Conservation (phyloP, 371 early-diverging fungal species). For the Lichtheimia ramosa region DNA sequence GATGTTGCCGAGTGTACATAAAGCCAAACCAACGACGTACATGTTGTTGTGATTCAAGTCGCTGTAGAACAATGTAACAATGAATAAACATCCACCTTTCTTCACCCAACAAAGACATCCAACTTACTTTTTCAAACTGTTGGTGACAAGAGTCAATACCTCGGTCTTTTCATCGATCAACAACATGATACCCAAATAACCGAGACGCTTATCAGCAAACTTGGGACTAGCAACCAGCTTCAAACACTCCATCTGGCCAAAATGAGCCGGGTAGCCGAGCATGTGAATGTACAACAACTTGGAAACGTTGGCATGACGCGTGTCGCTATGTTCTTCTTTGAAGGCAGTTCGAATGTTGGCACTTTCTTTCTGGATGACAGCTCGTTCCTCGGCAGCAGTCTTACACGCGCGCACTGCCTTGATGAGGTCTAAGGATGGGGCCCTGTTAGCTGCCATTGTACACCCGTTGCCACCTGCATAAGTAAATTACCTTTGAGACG, state of each 20-base stretch:
- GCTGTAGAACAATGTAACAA: conserved; percentile 37
- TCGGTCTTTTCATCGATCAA: conserved; percentile 97
- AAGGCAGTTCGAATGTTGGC: conserved; percentile 95
- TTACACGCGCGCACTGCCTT: conserved; percentile 94
- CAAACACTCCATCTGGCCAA: conserved; percentile 98
- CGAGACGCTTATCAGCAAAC: conserved; percentile 94
- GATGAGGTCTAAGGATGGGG: conserved; percentile 77
- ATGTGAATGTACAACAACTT: conserved; percentile 97
- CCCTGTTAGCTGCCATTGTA: background rate
- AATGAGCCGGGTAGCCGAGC: conserved; percentile 97
- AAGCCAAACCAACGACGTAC: conserved; percentile 94
- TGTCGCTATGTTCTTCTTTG: conserved; percentile 86
- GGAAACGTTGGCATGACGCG: conserved; percentile 87
- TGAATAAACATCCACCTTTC: conserved; percentile 5
- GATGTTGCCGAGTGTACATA: conserved; percentile 94
- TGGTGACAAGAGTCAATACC: conserved; percentile 93
- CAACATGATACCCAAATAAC: conserved; percentile 96
- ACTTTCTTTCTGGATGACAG: conserved; percentile 94
- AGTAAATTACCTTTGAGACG: conserved; percentile 42
- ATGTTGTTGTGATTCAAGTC: conserved; percentile 94
- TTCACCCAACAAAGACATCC: background rate
- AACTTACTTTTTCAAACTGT: conserved; percentile 91
- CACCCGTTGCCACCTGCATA: background rate
- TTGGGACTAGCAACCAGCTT: conserved; percentile 92
- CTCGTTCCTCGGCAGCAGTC: conserved; percentile 97